These are phyloP conservation scores for Mucor indicus DNA, from an alignment of 371 early-diverging fungal species.

Conservation along the genomic window DNA sequence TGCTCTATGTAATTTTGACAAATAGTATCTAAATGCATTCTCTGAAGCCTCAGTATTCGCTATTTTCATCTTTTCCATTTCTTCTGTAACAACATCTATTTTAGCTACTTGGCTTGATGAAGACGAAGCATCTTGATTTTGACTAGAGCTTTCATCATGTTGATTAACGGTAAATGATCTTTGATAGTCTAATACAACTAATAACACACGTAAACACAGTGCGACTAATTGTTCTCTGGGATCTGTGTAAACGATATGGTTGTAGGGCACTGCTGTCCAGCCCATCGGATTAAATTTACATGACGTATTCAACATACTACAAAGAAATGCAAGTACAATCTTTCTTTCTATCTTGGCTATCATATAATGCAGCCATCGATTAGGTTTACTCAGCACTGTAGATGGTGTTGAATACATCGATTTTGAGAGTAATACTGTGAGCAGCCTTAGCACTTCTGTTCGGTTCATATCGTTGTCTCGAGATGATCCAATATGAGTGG, in stretches of 20 bases:
- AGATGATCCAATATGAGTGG: slow-evolving; percentile 65
- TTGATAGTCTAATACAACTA: slow-evolving; percentile 64
- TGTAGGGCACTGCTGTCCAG: slow-evolving; percentile 77
- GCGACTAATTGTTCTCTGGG: slow-evolving; percentile 67
- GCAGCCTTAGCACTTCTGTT: slow-evolving; percentile 70
- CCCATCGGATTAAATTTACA: slow-evolving; percentile 73
- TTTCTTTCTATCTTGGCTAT: slow-evolving; percentile 63
- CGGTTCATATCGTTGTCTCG: slow-evolving; percentile 63
- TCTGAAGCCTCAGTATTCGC: slow-evolving; percentile 14
- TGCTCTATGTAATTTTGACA: slow-evolving; percentile 66
- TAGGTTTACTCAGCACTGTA: slow-evolving; percentile 41
- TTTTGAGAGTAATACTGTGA: slow-evolving; percentile 67
- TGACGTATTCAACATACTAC: slow-evolving; percentile 75
- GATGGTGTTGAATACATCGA: slow-evolving; percentile 69
- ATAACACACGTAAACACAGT: slow-evolving; percentile 60
- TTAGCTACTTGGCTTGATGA: not conserved
- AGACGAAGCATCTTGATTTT: no score
- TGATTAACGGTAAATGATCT: no score
- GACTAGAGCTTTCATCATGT: no score
- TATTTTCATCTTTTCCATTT: not conserved
- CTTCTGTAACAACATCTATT: not conserved
- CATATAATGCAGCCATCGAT: slow-evolving; percentile 49
- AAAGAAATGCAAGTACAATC: slow-evolving; percentile 65
- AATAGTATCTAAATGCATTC: slow-evolving; percentile 64
- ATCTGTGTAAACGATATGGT: slow-evolving; percentile 70